These are phyloP conservation scores for Cubamyces lactineus DNA, from an alignment of 768 basidiomycete genomes.

Conservation along the genomic window DNA sequence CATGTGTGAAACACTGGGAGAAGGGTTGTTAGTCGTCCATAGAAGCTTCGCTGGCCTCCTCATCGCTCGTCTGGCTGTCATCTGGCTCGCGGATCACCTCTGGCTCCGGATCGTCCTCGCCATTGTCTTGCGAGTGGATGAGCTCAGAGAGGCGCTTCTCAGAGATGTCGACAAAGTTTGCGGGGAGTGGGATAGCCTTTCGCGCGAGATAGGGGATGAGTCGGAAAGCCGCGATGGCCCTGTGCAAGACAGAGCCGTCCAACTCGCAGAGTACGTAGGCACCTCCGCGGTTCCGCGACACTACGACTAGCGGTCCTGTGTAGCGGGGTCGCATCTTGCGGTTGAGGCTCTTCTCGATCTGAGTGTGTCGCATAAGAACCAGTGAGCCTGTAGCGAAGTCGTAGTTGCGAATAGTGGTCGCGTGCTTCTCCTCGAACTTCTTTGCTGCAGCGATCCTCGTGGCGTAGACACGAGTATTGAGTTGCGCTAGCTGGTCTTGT, in stretches of 20 bases:
- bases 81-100: background rate
- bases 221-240: constrained; percentile 22
- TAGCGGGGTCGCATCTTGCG: constrained; percentile 30
- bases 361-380: constrained; percentile 32
- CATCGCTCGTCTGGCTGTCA: background rate
- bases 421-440: background rate
- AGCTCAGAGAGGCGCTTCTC: background rate
- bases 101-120: constrained; percentile 5
- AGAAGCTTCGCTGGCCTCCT: background rate
- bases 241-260: constrained; percentile 25
- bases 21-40: background rate
- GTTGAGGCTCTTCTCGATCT: constrained; percentile 27
- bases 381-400: constrained; percentile 31
- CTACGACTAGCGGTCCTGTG: constrained; percentile 29
- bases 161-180: constrained; percentile 4
- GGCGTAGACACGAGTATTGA: constrained; percentile 6
- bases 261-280: constrained; percentile 28
- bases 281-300: constrained; percentile 20
- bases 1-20: background rate
- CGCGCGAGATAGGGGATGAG: constrained; percentile 28
- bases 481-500: background rate
- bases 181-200: background rate
- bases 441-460: constrained; percentile 2
- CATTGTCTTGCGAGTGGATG: background rate
- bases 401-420: constrained; percentile 25